These are phyloP conservation scores for Globisporangium lucens DNA, from an alignment of 352 stramenopile species.

Conservation along the genomic window DNA sequence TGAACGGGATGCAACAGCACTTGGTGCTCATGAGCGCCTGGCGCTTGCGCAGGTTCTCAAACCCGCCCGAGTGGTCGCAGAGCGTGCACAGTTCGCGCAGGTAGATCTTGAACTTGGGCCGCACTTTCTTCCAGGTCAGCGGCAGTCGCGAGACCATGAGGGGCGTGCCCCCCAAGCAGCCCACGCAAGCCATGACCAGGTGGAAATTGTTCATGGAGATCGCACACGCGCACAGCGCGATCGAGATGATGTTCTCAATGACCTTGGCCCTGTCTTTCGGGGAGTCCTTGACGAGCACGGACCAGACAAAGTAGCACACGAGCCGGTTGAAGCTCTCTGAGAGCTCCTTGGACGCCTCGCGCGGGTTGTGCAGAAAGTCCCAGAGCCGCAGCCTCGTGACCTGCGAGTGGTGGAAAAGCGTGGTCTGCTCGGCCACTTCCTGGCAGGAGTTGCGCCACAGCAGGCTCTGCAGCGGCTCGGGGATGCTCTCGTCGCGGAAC, in stretches of 20 bases:
- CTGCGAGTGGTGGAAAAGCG: slow-evolving; percentile 59
- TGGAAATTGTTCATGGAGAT: slow-evolving; percentile 68
- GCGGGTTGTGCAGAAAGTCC: slow-evolving; percentile 53
- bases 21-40: slow-evolving; percentile 43
- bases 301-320: slow-evolving; percentile 73
- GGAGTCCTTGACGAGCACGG: slow-evolving; percentile 62
- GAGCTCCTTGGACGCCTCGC: slow-evolving; percentile 43
- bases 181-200: slow-evolving; percentile 76
- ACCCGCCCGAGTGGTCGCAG: slow-evolving; percentile 68
- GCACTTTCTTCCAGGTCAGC: slow-evolving; percentile 70
- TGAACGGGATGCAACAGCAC: slow-evolving; percentile 57
- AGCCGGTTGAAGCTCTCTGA: slow-evolving; percentile 66
- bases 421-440: slow-evolving; percentile 63
- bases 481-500: slow-evolving; percentile 39
- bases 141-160: slow-evolving; percentile 69
- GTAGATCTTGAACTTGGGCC: slow-evolving; percentile 60
- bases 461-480: slow-evolving; percentile 39
- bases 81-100: slow-evolving; percentile 55
- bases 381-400: slow-evolving; percentile 42
- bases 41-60: slow-evolving; percentile 63
- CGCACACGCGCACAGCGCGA: slow-evolving; percentile 42
- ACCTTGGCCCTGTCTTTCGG: slow-evolving; percentile 63
- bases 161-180: slow-evolving; percentile 63
- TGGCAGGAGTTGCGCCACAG: slow-evolving; percentile 50
- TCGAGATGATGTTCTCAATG: slow-evolving; percentile 70